phyloP scores from a whole-genome alignment of 495 filamentous ascomycete species.

The Aspergillus hancockii region DNA sequence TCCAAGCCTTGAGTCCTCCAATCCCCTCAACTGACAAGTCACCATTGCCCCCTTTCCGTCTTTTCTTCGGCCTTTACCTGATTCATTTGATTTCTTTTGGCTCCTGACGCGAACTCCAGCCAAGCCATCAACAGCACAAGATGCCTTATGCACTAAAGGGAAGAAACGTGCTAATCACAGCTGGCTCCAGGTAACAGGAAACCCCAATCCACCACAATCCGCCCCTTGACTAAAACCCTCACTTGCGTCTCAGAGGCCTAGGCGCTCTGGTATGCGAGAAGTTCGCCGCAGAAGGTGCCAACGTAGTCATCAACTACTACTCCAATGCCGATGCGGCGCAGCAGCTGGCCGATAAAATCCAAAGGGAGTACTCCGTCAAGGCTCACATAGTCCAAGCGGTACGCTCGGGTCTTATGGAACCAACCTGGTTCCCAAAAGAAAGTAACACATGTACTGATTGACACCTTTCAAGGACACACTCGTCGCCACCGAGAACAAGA shows the following conservation, averaged over 20 bases:
- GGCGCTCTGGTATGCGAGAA: constrained; percentile 63
- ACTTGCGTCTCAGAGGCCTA: constrained; percentile 52
- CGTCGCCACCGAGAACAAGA: constrained; percentile 54
- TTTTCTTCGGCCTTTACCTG: background rate
- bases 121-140: background rate
- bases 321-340: constrained; percentile 55
- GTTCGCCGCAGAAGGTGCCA: constrained; percentile 66
- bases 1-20: too few species aligned
- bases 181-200: background rate
- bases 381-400: constrained; percentile 60
- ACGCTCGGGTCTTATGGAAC: constrained; percentile 26
- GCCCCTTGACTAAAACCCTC: background rate
- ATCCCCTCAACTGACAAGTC: background rate
- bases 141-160: background rate
- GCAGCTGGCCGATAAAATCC: constrained; percentile 52
- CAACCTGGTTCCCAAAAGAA: background rate
- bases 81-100: background rate
- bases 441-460: background rate
- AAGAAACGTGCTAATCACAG: background rate
- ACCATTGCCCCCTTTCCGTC: background rate
- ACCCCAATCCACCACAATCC: background rate
- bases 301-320: constrained; percentile 71
- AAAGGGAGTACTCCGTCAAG: constrained; percentile 55
- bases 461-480: constrained; percentile 53
- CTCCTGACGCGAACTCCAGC: too few species aligned